Evolutionary conservation across 176 grass and related monocot genomes (phyloP), one percentile per base, ranked within the genome.

Genomic region (Calamus simplicifolius): DNA sequence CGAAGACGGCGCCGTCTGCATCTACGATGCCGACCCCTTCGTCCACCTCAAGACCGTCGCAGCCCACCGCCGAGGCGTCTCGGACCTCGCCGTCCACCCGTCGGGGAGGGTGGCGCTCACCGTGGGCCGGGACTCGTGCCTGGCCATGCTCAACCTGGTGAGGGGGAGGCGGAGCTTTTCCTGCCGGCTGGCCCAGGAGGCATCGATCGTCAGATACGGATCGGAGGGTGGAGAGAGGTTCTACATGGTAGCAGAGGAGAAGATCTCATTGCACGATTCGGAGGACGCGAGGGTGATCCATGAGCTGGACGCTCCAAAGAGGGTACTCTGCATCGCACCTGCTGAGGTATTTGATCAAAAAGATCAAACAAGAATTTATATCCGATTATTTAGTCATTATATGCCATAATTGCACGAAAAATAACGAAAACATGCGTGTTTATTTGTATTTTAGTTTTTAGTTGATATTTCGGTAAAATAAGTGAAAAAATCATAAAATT

Each of bases 1-100:
- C 19, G 87, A 92, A 59, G 87, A 98, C 53, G 87, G 93, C 51
- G 49, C 80, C 30, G 63, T 98, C 27, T 80, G 72, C 77, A 64
- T 98, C 66, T 92, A 85, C 58, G 93, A 92, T 52, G 81, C 87
- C 49, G 87, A 92, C 18, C 81, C 81, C 4, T 98, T 85, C 71
- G 63, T 89, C 10, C 87, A 90, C 29, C 84, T 98, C 48, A 25
- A 26, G 70, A 76, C 81, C 64, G 48, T 90, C 56, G 26, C 29
- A 43, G 64, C 63, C 59, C 75, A 61, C 48, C 70, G 70, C 68
- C 79, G 63, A 29, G 62, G 83, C 50, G 35, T 71, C 8, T 52
- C 74, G 4, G 88, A 68, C 27, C 16, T 98, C 52, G 76, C 84
- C 29, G 76, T 98, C 62, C 93, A 98, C 67, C 70, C 81, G 5